Evolutionary conservation across 129 eudicot species (phyloP).

Genomic region (Flaveria sonorensis): DNA sequence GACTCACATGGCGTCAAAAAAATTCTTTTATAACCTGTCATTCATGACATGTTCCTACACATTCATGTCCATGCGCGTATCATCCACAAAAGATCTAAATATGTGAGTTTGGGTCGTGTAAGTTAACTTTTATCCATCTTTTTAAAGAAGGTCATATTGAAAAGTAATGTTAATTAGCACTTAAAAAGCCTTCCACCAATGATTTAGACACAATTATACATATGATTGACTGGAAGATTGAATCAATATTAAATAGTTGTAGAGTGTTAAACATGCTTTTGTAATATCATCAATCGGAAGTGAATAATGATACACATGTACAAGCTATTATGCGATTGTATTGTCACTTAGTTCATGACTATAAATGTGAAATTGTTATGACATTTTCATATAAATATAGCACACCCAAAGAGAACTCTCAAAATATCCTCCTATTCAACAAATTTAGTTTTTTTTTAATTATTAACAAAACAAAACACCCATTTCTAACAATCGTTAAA

Average conservation of each 20-base stretch:
- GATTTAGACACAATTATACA: not conserved
- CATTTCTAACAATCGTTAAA: no score
- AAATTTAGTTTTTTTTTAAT: no score
- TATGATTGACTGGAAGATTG: not conserved
- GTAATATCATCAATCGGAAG: no score
- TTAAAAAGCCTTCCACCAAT: not conserved
- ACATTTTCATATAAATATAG: not conserved
- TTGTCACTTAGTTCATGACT: no score
- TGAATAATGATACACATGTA: no score
- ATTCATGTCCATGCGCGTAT: not conserved
- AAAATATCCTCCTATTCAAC: no score
- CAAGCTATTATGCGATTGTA: no score
- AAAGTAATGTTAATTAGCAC: not conserved
- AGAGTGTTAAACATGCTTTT: not conserved
- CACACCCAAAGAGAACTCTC: not conserved
- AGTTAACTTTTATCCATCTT: not conserved
- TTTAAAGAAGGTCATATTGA: not conserved
- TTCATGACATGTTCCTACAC: not conserved
- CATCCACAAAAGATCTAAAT: not conserved
- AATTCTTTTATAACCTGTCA: not conserved
- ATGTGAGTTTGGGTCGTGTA: not conserved
- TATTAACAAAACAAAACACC: not conserved
- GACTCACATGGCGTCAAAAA: not conserved
- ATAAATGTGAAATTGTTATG: not conserved
- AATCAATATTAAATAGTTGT: not conserved